Percentiles rank a stretch among this genome's conserved stretches.
Conservation (phyloP, 1,284 basidiomycete genomes). For the Wallemia ichthyophaga region DNA sequence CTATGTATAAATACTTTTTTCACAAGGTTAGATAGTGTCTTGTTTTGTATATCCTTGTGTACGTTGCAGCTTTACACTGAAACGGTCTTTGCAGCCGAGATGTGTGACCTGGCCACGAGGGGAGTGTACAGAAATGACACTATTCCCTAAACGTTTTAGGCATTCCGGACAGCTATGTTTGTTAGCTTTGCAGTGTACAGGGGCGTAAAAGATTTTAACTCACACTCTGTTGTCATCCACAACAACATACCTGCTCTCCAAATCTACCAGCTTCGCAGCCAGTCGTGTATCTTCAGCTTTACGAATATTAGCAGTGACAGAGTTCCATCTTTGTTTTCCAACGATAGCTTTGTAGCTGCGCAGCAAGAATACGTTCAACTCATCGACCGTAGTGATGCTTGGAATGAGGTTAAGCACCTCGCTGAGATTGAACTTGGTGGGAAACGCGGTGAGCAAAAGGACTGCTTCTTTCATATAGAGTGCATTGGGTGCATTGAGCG, state of each 20-base stretch:
- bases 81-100: not conserved
- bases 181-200: not conserved
- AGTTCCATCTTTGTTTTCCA: constrained; percentile 27
- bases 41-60: not conserved
- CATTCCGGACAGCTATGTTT: constrained; percentile 60
- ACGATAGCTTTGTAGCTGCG: constrained; percentile 33
- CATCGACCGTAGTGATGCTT: constrained; percentile 46
- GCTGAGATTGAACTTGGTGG: constrained; percentile 42
- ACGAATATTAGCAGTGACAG: constrained; percentile 33
- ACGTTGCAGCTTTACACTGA: not conserved
- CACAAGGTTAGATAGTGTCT: not conserved
- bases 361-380: constrained; percentile 46
- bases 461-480: constrained; percentile 53
- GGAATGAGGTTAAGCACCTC: constrained; percentile 62
- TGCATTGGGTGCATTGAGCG: too few species aligned
- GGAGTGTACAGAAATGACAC: constrained; percentile 75
- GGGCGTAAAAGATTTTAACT: too few species aligned
- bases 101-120: constrained; percentile 19
- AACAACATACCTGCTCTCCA: constrained; percentile 57
- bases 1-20: not conserved
- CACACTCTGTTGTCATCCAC: constrained; percentile 73
- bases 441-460: constrained; percentile 51
- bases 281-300: constrained; percentile 42
- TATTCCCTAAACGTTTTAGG: constrained; percentile 73
- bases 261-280: constrained; percentile 33